Conservation (phyloP, 768 basidiomycete species). For the Aureoboletus auriporus region DNA sequence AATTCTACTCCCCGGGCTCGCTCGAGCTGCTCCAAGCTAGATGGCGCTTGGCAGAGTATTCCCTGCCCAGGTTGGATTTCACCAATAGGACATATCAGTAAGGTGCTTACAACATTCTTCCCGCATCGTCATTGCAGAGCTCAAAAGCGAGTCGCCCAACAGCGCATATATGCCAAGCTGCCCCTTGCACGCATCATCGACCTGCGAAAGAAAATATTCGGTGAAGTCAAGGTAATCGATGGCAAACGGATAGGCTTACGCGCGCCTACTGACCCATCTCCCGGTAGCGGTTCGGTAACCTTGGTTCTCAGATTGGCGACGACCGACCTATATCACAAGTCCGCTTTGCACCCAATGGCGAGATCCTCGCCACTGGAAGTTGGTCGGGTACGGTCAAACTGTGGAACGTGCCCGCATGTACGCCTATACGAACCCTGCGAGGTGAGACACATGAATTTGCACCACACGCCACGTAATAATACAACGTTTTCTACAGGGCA, state of each 20-base stretch:
- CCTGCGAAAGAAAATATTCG: constrained; percentile 85
- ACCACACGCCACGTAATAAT: constrained; percentile 4
- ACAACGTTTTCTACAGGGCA: constrained; percentile 52
- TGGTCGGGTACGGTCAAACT: constrained; percentile 95
- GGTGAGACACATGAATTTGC: constrained; percentile 41
- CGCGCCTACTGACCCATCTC: background rate
- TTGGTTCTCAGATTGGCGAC: constrained; percentile 98
- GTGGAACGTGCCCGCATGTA: constrained; percentile 94
- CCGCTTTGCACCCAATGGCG: constrained; percentile 89
- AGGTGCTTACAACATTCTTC: constrained; percentile 72
- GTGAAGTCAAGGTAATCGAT: constrained; percentile 75
- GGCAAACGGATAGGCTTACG: background rate
- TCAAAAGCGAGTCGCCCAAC: constrained; percentile 89
- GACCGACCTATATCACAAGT: constrained; percentile 92
- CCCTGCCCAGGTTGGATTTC: constrained; percentile 89
- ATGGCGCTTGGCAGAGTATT: constrained; percentile 86
- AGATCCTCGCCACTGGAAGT: constrained; percentile 86
- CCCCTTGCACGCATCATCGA: constrained; percentile 89
- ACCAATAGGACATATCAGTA: constrained; percentile 48
- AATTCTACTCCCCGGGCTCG: constrained; percentile 93
- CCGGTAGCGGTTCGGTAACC: constrained; percentile 76
- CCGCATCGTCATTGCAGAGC: constrained; percentile 65
- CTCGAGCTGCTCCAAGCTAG: constrained; percentile 84
- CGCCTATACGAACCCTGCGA: constrained; percentile 67
- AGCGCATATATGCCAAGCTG: constrained; percentile 84